These are phyloP conservation scores for Cladosporium austrohemisphaericum DNA, from an alignment of 2,329 filamentous ascomycete species.

Conservation along the genomic window DNA sequence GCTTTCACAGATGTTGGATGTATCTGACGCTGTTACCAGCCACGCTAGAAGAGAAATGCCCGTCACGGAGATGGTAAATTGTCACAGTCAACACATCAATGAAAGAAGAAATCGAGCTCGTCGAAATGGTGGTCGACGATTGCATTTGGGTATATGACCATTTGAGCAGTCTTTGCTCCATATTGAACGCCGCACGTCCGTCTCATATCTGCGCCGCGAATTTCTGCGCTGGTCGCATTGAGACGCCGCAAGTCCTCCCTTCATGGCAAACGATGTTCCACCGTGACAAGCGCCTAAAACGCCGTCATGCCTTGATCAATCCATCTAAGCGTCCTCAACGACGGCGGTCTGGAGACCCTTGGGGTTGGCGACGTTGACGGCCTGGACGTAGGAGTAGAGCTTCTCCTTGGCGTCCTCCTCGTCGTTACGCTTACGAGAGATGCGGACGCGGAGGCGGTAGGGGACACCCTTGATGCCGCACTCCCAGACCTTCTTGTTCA, in stretches of 20 bases:
- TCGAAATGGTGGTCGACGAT: constrained; percentile 16
- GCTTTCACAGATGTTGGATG: no score
- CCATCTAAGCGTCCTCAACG: constrained; percentile 62
- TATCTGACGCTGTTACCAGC: no score
- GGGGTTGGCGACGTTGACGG: constrained; percentile 98
- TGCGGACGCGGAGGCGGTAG: constrained; percentile 94
- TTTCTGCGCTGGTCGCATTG: constrained; percentile 10
- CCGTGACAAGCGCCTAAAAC: constrained; percentile 14
- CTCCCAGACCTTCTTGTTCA: constrained; percentile 99
- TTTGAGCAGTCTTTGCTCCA: constrained; percentile 13
- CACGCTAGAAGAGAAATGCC: no score
- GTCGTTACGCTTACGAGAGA: constrained; percentile 99
- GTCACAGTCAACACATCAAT: background rate
- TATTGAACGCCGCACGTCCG: constrained; percentile 12
- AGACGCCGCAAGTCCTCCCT: constrained; percentile 12
- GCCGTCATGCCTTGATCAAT: constrained; percentile 14
- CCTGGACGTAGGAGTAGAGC: constrained; percentile 99
- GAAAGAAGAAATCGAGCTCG: constrained; percentile 10
- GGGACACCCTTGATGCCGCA: constrained; percentile 97
- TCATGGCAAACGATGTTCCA: constrained; percentile 15
- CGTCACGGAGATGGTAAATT: no score
- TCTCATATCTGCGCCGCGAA: constrained; percentile 10
- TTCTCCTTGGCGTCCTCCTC: constrained; percentile 99
- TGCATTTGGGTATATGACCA: constrained; percentile 13
- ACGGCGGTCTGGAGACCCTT: constrained; percentile 94